Percentiles rank a stretch among this genome's conserved stretches.
Conservation (phyloP, 2,329 filamentous ascomycete genomes). For the Fusarium odoratissimum region DNA sequence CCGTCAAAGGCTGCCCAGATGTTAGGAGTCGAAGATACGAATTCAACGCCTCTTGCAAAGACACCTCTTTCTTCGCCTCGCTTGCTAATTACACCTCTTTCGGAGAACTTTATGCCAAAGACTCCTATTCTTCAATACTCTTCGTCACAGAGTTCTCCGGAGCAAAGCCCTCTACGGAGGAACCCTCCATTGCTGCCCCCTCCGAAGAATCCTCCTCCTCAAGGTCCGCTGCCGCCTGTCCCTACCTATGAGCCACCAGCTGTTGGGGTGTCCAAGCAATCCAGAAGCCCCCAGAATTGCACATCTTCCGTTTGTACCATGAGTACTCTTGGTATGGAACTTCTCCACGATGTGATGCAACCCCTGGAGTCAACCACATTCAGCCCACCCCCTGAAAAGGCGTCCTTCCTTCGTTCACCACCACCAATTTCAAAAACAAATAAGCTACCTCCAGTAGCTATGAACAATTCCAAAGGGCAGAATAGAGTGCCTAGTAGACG, state of each 20-base stretch:
- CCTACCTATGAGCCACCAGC: neutral
- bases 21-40: slow-evolving; percentile 18
- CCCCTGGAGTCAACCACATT: slow-evolving; percentile 16
- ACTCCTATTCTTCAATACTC: slow-evolving; percentile 2
- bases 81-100: neutral
- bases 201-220: neutral
- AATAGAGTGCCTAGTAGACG: slow-evolving; percentile 9
- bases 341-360: slow-evolving; percentile 39
- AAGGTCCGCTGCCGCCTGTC: neutral
- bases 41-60: neutral
- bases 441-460: neutral
- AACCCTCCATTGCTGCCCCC: neutral
- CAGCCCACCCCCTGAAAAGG: neutral
- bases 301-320: slow-evolving; percentile 32
- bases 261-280: neutral
- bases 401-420: neutral
- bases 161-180: neutral
- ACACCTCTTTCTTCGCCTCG: neutral
- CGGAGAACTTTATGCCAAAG: slow-evolving; percentile 3
- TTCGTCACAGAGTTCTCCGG: neutral
- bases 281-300: neutral
- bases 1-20: slow-evolving; percentile 29
- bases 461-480: neutral
- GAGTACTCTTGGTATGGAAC: slow-evolving; percentile 40
- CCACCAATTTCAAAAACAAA: neutral